Conservation (phyloP, 2,329 filamentous ascomycete genomes). For the Colletotrichum tabaci region DNA sequence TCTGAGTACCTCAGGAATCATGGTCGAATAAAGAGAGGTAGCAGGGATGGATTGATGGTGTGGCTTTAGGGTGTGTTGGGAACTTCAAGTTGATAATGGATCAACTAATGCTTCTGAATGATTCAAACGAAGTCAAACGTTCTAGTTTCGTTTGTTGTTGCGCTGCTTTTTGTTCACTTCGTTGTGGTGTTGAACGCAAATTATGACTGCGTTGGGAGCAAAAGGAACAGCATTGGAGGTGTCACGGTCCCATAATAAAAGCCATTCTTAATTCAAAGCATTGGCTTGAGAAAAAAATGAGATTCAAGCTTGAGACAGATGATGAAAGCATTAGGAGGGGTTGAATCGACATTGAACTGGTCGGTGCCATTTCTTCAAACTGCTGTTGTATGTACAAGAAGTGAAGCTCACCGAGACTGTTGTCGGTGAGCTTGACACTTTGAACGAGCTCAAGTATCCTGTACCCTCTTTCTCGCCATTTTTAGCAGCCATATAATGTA, state of each 20-base stretch:
- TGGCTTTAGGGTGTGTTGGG: too few species aligned
- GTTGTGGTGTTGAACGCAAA: neutral
- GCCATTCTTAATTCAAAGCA: too few species aligned
- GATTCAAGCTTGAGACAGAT: neutral
- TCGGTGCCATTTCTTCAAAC: neutral
- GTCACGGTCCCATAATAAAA: too few species aligned
- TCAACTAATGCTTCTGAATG: too few species aligned
- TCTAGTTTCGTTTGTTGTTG: too few species aligned
- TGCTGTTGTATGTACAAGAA: neutral
- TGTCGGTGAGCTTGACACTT: conserved; percentile 20
- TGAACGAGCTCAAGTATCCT: neutral
- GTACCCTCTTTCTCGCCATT: neutral
- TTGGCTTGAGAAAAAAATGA: too few species aligned
- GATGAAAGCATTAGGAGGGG: neutral
- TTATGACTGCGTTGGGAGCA: neutral
- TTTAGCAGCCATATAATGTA: neutral
- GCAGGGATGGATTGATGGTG: too few species aligned
- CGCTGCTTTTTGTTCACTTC: neutral
- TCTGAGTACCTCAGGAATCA: too few species aligned
- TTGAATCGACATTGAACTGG: neutral
- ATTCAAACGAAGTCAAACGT: too few species aligned
- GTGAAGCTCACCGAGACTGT: neutral
- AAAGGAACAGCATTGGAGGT: neutral
- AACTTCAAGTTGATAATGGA: too few species aligned
- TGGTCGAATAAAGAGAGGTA: too few species aligned